Conservation (phyloP, 2,329 filamentous ascomycete species). For the Ophiostoma sp. region DNA sequence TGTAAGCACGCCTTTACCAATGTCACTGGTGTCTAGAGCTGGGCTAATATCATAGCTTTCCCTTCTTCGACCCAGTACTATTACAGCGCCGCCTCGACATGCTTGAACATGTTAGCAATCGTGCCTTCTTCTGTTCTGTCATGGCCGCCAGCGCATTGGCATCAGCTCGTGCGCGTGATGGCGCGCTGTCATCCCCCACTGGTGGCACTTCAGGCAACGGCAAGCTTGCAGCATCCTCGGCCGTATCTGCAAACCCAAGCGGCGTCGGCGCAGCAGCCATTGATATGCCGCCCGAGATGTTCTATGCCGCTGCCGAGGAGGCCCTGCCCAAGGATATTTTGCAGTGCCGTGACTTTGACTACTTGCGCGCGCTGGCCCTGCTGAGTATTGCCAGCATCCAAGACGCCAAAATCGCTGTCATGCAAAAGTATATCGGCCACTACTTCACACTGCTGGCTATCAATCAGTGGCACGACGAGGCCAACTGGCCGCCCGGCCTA, state of each 20-base stretch:
- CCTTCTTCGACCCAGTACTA: constrained; percentile 27
- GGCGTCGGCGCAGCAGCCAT: neutral
- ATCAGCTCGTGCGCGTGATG: constrained; percentile 28
- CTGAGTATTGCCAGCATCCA: constrained; percentile 29
- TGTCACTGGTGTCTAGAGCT: neutral
- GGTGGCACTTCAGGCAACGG: neutral
- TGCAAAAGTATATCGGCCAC: constrained; percentile 30
- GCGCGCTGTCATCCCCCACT: constrained; percentile 18
- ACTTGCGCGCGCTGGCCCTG: constrained; percentile 27
- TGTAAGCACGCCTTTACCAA: constrained; percentile 13
- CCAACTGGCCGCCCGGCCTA: constrained; percentile 27
- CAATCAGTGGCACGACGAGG: constrained; percentile 30
- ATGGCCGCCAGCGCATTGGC: constrained; percentile 29
- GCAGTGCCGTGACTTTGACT: constrained; percentile 29
- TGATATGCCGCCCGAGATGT: constrained; percentile 27
- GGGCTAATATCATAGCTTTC: constrained; percentile 23
- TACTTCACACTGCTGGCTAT: constrained; percentile 30
- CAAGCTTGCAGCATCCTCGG: neutral
- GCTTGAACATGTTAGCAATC: constrained; percentile 28
- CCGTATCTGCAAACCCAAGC: neutral
- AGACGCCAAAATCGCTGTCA: constrained; percentile 28
- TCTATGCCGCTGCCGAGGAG: constrained; percentile 29
- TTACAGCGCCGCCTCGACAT: constrained; percentile 25
- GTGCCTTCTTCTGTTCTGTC: constrained; percentile 29
- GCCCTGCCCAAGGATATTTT: constrained; percentile 27